A percentile compares a stretch with the other conserved stretches of the same genome.
Evolutionary conservation across 2,329 filamentous ascomycete genomes (phyloP).

Genomic region (Trichoderma cornu-damae): DNA sequence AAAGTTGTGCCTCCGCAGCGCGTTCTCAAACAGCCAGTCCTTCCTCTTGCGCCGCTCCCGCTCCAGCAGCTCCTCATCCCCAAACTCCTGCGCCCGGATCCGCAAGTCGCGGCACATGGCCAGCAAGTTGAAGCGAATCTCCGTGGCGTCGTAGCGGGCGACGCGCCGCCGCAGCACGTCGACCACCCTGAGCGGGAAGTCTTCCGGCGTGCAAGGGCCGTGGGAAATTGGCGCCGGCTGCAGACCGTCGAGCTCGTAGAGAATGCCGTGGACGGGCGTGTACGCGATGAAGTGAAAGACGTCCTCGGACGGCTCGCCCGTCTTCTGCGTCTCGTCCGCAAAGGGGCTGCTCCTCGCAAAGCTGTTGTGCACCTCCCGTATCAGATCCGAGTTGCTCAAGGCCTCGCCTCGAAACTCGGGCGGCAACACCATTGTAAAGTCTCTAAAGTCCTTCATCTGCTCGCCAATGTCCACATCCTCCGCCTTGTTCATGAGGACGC

Average conservation of each 20-base stretch:
- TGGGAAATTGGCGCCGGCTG: conserved; percentile 91
- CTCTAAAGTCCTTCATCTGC: conserved; percentile 71
- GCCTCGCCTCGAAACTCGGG: conserved; percentile 62
- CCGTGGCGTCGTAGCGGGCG: conserved; percentile 73
- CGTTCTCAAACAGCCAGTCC: conserved; percentile 94
- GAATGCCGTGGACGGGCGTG: conserved; percentile 67
- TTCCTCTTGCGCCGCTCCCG: conserved; percentile 77
- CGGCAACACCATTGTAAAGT: conserved; percentile 81
- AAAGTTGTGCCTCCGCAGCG: conserved; percentile 87
- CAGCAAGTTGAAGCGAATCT: conserved; percentile 94
- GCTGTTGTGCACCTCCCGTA: conserved; percentile 79
- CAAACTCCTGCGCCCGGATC: conserved; percentile 69
- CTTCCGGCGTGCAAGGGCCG: conserved; percentile 62
- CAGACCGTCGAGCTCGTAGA: conserved; percentile 94
- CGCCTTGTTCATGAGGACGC: conserved; percentile 82
- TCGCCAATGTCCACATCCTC: conserved; percentile 65
- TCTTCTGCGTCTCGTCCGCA: conserved; percentile 73
- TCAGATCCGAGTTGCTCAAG: conserved; percentile 59
- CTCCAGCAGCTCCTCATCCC: conserved; percentile 71
- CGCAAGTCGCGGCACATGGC: conserved; percentile 85
- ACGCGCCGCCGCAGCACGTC: conserved; percentile 82
- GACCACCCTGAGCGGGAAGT: conserved; percentile 77
- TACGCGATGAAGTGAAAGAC: conserved; percentile 98
- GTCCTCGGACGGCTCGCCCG: conserved; percentile 66
- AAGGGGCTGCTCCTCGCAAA: conserved; percentile 88